Conservation (phyloP, 2,329 filamentous ascomycete genomes). For the Hortaea sp. region DNA sequence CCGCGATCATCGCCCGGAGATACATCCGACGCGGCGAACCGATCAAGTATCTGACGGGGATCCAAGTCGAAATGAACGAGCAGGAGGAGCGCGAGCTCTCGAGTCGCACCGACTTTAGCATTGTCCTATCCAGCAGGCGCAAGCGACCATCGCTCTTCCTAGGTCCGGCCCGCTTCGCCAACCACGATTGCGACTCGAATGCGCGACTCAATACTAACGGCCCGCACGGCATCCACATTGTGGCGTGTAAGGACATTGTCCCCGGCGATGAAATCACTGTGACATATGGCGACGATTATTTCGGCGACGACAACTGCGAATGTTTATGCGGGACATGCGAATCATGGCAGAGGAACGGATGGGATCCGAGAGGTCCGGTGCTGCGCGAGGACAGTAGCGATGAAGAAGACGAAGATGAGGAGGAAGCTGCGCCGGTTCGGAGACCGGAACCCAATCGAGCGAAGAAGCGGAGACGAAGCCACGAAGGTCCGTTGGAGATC, state of each 20-base stretch:
- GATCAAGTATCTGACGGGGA: slow-evolving; percentile 83
- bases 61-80: slow-evolving; percentile 83
- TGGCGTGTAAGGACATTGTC: slow-evolving; percentile 71
- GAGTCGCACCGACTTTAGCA: slow-evolving; percentile 87
- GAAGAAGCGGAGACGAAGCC: slow-evolving; percentile 1
- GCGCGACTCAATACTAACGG: slow-evolving; percentile 76
- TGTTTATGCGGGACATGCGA: slow-evolving; percentile 89
- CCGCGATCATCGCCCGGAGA: slow-evolving; percentile 70
- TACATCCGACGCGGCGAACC: slow-evolving; percentile 72
- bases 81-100: slow-evolving; percentile 82
- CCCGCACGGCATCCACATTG: slow-evolving; percentile 79
- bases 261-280: slow-evolving; percentile 93
- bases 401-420: slow-evolving; percentile 25
- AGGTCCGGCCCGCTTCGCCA: slow-evolving; percentile 89
- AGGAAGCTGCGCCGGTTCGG: slow-evolving; percentile 10
- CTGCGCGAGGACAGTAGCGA: slow-evolving; percentile 24
- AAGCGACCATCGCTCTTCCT: slow-evolving; percentile 88
- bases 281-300: slow-evolving; percentile 91
- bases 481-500: not conserved
- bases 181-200: slow-evolving; percentile 93
- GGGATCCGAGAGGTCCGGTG: slow-evolving; percentile 46
- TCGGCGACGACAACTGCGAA: slow-evolving; percentile 89
- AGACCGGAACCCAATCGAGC: not conserved
- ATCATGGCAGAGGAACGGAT: slow-evolving; percentile 64
- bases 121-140: slow-evolving; percentile 85